phyloP scores from a whole-genome alignment of 495 filamentous ascomycete species.

The Trichoderma virens region DNA sequence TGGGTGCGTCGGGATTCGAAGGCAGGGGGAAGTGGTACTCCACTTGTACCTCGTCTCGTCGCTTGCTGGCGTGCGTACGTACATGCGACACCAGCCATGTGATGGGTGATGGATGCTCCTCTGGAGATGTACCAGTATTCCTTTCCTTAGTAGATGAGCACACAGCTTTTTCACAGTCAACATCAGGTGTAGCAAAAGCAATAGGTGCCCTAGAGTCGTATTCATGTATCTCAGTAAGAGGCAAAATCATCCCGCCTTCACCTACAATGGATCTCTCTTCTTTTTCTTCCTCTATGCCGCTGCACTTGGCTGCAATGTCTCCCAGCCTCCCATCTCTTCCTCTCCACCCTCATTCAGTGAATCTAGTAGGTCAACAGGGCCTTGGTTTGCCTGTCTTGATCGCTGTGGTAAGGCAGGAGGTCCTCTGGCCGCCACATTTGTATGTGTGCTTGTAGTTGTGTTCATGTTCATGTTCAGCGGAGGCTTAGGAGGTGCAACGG shows the following conservation, averaged over 20 bases:
- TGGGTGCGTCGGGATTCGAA: too few relatives aligned
- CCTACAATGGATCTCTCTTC: neutral
- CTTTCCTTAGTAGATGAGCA: too few relatives aligned
- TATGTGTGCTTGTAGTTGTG: neutral
- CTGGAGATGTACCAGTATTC: too few relatives aligned
- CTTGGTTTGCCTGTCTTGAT: neutral
- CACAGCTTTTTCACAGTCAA: neutral
- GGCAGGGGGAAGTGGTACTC: too few relatives aligned
- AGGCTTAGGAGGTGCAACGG: neutral
- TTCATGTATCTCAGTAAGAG: neutral
- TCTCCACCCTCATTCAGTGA: conserved; percentile 23
- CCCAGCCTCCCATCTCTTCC: conserved; percentile 38
- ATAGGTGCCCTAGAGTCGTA: neutral
- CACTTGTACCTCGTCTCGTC: too few relatives aligned
- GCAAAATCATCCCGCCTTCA: neutral
- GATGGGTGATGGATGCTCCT: too few relatives aligned
- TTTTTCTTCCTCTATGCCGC: neutral
- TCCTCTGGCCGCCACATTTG: neutral
- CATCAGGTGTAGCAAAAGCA: neutral
- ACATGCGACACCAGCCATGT: too few relatives aligned
- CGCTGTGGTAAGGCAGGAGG: neutral
- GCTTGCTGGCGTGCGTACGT: too few relatives aligned
- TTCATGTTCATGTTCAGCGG: neutral
- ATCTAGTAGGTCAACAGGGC: conserved; percentile 29
- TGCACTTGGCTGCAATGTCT: conserved; percentile 34